Evolutionary conservation across 805 yeast genomes (phyloP).

Genomic region (Barnettozyma siamensis): DNA sequence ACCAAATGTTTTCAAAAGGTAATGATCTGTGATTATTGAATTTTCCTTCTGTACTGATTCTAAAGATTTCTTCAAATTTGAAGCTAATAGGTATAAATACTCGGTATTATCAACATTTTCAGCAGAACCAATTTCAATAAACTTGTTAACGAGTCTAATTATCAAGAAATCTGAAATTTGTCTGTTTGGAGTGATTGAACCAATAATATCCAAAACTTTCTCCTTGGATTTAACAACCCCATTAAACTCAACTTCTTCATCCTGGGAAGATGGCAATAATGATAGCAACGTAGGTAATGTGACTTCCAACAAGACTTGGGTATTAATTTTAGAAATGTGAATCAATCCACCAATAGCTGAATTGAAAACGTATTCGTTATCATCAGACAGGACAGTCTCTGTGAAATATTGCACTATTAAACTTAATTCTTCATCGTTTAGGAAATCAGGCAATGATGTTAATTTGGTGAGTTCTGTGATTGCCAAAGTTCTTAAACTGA

Average conservation of each 20-base stretch:
- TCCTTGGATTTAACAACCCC: constrained; percentile 23
- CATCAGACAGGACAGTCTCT: constrained; percentile 50
- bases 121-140: constrained; percentile 17
- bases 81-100: constrained; percentile 17
- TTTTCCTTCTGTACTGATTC: constrained; percentile 18
- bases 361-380: constrained; percentile 44
- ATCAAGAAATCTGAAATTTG: constrained; percentile 33
- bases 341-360: constrained; percentile 54
- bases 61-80: constrained; percentile 16
- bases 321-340: constrained; percentile 32
- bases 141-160: constrained; percentile 31
- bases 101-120: constrained; percentile 8
- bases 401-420: constrained; percentile 60
- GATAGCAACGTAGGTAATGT: constrained; percentile 48
- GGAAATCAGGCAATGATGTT: constrained; percentile 41
- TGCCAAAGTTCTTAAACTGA: constrained; percentile 61
- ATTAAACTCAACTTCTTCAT: constrained; percentile 23
- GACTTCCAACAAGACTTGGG: constrained; percentile 41
- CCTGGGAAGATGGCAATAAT: constrained; percentile 42
- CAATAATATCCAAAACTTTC: constrained; percentile 22
- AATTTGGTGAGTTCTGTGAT: constrained; percentile 58
- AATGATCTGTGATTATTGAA: constrained; percentile 19
- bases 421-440: constrained; percentile 50
- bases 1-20: constrained; percentile 13
- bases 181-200: constrained; percentile 26